These are phyloP conservation scores for Macrophomina pseudophaseolina DNA, from an alignment of 2,329 filamentous ascomycete species.

Conservation along the genomic window DNA sequence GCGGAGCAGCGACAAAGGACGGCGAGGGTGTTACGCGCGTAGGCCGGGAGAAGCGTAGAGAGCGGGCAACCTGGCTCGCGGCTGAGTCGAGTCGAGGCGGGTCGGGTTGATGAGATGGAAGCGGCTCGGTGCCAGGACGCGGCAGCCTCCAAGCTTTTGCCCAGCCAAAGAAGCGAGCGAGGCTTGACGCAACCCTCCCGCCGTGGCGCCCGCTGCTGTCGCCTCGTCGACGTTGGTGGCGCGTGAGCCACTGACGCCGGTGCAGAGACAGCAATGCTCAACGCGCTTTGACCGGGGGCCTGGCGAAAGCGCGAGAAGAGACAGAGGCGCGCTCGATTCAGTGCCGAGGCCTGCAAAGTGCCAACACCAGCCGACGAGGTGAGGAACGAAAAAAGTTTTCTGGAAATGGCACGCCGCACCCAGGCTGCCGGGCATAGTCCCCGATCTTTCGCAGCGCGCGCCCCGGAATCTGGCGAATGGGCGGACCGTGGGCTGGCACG, in stretches of 20 bases:
- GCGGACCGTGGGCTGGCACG: neutral
- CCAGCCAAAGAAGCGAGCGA: constrained; percentile 11
- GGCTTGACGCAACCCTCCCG: constrained; percentile 17
- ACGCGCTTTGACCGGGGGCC: neutral
- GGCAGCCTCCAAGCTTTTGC: constrained; percentile 14
- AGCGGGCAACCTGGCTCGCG: neutral
- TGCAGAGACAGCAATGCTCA: neutral
- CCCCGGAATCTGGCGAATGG: constrained; percentile 8
- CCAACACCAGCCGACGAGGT: neutral
- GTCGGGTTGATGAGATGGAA: neutral
- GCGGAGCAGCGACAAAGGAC: neutral
- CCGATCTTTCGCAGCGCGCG: neutral
- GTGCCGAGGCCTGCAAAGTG: neutral
- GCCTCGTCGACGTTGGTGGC: neutral
- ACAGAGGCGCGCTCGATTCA: neutral
- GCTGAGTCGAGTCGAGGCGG: neutral
- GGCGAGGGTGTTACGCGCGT: neutral
- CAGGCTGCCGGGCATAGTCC: neutral
- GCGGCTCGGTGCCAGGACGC: neutral
- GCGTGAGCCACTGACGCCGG: constrained; percentile 9
- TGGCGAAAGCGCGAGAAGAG: neutral
- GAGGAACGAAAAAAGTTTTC: neutral
- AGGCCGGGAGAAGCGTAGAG: neutral
- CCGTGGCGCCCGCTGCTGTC: neutral
- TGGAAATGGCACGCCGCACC: neutral